Evolutionary conservation across 768 basidiomycete genomes (phyloP), one percentile per base, ranked within the genome.

Genomic region (Lactarius quietus): DNA sequence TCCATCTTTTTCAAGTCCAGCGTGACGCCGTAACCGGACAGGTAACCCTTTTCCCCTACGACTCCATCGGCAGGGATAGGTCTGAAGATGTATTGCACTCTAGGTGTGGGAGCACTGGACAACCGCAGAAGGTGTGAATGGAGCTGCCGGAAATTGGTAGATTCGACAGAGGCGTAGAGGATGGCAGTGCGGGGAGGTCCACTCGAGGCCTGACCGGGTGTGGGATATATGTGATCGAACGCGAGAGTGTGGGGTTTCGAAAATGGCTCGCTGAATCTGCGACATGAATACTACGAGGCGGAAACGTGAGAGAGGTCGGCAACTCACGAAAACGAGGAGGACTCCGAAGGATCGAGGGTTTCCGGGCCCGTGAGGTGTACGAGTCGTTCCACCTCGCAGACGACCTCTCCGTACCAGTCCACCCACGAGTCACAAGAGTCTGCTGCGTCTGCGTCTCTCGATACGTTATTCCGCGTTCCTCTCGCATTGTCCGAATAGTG

Each of bases 1-100:
- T 99, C 97, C 82, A 86, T 97, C 78, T 95, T 97, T 81, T 99
- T 99, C 70, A 99, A 76, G 70, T 96, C 93, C 60, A 99, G 78
- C 26, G 90, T 82, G 8, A 95, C 95, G 3, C 97, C 97, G 70
- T 93, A 99, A 6, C 96, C 96, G 3, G 90, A 86, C 9, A 99
- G 78, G 71, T 83, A 81, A 64, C 76, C 83, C 6, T 74, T 69
- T 1, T 70, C 71, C 0, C 70, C 57, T 23, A 70, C 71, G 0
- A 72, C 67, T n/a, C n/a, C n/a, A 6, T 62, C 61, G 1, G 84
- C 79, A 3, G 88, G 86, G 4, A 83, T 77, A 62, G 86, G 84
- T n/a, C 94, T 84, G 59, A 94, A 81, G 35, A 95, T 80, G 70
- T 93, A 95, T 74, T 88, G 84, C 35, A 92, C 78, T 17, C 79